Conservation (phyloP, 1,139 yeast genomes). For the Wickerhamomyces sp. region DNA sequence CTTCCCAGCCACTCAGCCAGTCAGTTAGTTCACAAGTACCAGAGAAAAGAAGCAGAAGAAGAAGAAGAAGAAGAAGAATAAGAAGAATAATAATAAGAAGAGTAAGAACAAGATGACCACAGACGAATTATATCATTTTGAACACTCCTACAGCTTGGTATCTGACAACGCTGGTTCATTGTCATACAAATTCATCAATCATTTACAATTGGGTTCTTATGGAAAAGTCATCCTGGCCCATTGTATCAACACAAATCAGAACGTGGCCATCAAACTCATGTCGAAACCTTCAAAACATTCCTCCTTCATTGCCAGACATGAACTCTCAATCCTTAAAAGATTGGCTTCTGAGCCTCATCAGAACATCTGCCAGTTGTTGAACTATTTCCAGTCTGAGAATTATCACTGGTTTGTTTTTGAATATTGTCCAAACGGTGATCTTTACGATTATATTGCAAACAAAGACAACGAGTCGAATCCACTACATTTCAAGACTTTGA, state of each 20-base stretch:
- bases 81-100: no score
- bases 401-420: slow-evolving; percentile 63
- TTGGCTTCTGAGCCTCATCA: slow-evolving; percentile 37
- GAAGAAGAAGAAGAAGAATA: no score
- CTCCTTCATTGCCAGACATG: slow-evolving; percentile 48
- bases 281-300: slow-evolving; percentile 22
- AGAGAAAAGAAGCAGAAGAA: no score
- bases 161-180: neutral
- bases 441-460: slow-evolving; percentile 60
- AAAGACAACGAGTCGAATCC: slow-evolving; percentile 3
- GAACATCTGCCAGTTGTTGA: slow-evolving; percentile 57
- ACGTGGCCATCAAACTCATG: slow-evolving; percentile 73
- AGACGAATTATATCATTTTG: slow-evolving; percentile 7
- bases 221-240: slow-evolving; percentile 75
- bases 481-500: slow-evolving; percentile 39
- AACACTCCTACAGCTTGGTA: slow-evolving; percentile 1
- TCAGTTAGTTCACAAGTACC: neutral
- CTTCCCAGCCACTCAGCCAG: neutral
- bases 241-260: slow-evolving; percentile 39
- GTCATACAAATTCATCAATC: slow-evolving; percentile 51
- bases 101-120: neutral
- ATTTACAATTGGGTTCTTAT: slow-evolving; percentile 77
- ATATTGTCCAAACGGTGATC: slow-evolving; percentile 81
- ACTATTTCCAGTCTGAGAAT: slow-evolving; percentile 56
- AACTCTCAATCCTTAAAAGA: slow-evolving; percentile 55